Evolutionary conservation across 192 early-diverging fungal genomes (phyloP).

Genomic region (Entomortierella lignicola): DNA sequence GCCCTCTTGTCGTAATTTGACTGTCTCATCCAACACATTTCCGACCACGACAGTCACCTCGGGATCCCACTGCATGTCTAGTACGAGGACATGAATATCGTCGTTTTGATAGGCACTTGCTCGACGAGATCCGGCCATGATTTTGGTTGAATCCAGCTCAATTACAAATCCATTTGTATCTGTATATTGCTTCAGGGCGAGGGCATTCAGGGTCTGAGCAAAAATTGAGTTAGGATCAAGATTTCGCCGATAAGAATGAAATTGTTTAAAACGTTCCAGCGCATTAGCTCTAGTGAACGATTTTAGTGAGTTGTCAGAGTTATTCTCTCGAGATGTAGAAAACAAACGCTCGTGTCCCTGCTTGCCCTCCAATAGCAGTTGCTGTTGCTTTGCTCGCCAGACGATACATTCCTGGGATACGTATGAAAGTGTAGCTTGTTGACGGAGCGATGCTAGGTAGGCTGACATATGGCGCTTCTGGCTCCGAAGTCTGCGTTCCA

Average conservation of each 20-base stretch:
- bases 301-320: not conserved
- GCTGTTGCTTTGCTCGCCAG: conserved; percentile 33
- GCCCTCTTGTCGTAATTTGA: conserved; percentile 42
- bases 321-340: not conserved
- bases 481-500: conserved; percentile 25
- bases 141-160: conserved; percentile 40
- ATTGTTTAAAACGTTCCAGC: conserved; percentile 40
- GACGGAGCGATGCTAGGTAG: conserved; percentile 25
- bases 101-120: conserved; percentile 45
- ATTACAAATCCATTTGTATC: conserved; percentile 47
- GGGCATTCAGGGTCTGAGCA: conserved; percentile 20
- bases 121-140: conserved; percentile 42
- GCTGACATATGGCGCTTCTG: conserved; percentile 27
- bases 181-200: conserved; percentile 32
- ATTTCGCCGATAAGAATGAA: conserved; percentile 34
- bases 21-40: conserved; percentile 48
- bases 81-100: conserved; percentile 42
- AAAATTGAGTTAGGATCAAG: conserved; percentile 27
- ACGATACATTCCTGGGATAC: conserved; percentile 39
- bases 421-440: conserved; percentile 22
- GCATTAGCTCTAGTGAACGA: not conserved
- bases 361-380: not conserved
- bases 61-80: conserved; percentile 53
- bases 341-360: not conserved
- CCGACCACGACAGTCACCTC: conserved; percentile 49